Conservation (phyloP, 805 yeast species). For the Sugiyamaella marilandica region DNA sequence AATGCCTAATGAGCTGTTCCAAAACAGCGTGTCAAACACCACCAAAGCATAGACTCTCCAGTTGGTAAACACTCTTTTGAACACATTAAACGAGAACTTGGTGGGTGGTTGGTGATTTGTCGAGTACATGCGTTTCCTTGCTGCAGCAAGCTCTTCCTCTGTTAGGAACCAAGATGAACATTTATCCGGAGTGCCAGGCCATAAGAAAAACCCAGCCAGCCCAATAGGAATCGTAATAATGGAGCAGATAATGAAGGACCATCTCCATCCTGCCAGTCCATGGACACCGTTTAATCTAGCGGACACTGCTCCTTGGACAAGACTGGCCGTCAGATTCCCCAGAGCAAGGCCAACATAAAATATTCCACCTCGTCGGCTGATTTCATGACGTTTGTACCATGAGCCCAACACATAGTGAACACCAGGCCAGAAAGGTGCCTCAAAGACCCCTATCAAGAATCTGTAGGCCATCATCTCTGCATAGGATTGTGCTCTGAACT, state of each 20-base stretch:
- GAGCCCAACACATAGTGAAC: slow-evolving; percentile 41
- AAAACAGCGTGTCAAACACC: slow-evolving; percentile 52
- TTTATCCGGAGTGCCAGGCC: slow-evolving; percentile 64
- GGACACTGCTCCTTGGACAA: slow-evolving; percentile 54
- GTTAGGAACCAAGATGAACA: slow-evolving; percentile 50
- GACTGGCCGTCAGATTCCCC: slow-evolving; percentile 59
- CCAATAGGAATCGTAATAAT: slow-evolving; percentile 56
- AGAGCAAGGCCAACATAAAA: slow-evolving; percentile 60
- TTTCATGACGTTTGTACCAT: slow-evolving; percentile 53
- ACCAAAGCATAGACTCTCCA: slow-evolving; percentile 59
- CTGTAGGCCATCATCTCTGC: slow-evolving; percentile 55
- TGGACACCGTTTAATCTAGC: slow-evolving; percentile 43
- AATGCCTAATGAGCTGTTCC: slow-evolving; percentile 48
- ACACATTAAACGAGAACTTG: not conserved
- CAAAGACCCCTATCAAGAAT: slow-evolving; percentile 64
- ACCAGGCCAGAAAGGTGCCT: slow-evolving; percentile 61
- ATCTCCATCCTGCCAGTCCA: slow-evolving; percentile 64
- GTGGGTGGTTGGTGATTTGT: slow-evolving; percentile 7
- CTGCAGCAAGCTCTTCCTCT: slow-evolving; percentile 52
- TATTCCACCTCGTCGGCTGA: slow-evolving; percentile 57
- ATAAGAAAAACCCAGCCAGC: slow-evolving; percentile 46
- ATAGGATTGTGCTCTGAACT: slow-evolving; percentile 46
- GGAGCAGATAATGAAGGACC: slow-evolving; percentile 68
- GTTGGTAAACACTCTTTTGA: slow-evolving; percentile 42
- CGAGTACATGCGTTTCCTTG: slow-evolving; percentile 39